phyloP scores from a whole-genome alignment of 192 early-diverging fungal genomes.

The Glomus cerebriforme region DNA sequence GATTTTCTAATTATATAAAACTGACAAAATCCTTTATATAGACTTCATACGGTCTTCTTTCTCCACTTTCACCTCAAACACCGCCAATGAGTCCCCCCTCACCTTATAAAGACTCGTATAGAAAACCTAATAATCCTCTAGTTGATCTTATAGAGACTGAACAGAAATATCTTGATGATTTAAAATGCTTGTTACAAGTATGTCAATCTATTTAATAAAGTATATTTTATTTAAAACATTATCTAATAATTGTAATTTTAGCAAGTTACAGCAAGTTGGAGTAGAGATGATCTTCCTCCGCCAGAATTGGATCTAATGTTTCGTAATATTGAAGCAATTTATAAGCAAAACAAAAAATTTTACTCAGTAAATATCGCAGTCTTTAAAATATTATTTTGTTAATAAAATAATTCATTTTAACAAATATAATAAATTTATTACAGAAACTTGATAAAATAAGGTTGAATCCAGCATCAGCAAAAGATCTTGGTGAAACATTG shows the following conservation, averaged over 20 bases:
- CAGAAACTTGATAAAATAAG: neutral
- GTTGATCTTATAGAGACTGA: neutral
- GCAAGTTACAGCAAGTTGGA: neutral
- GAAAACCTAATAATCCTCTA: neutral
- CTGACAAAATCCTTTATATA: neutral
- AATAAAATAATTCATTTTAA: neutral
- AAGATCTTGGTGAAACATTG: neutral
- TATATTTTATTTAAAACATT: neutral
- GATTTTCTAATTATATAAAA: too few relatives aligned
- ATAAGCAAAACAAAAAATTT: conserved; percentile 56
- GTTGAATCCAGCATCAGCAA: neutral
- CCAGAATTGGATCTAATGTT: conserved; percentile 48
- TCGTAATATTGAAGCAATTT: conserved; percentile 49
- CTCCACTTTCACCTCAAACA: neutral
- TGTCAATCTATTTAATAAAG: neutral
- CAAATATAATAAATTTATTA: neutral
- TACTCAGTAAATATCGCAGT: conserved; percentile 34
- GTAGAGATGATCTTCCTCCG: neutral
- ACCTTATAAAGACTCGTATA: neutral
- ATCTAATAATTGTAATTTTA: neutral
- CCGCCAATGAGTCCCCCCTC: neutral
- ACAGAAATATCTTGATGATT: neutral
- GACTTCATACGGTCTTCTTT: neutral
- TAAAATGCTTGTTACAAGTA: neutral
- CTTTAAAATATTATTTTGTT: neutral